phyloP scores from a whole-genome alignment of 78 protist species.

The Dictyostelium intermedium region DNA sequence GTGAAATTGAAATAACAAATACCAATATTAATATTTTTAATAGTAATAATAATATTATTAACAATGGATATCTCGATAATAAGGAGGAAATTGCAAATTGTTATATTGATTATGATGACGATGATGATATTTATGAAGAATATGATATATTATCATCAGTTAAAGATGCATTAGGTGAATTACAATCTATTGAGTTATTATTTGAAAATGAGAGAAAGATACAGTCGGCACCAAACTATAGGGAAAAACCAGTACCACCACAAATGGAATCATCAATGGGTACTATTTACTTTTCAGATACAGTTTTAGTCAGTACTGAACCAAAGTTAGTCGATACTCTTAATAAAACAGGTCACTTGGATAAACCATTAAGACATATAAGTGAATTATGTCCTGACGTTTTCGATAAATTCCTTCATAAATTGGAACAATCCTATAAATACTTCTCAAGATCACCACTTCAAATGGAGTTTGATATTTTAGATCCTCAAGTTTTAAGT shows the following conservation, averaged over 20 bases:
- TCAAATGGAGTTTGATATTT: slow-evolving; percentile 66
- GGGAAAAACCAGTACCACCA: neutral
- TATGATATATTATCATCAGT: neutral
- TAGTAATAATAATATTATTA: neutral
- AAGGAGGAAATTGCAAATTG: too few species aligned
- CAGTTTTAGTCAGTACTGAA: neutral
- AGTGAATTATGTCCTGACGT: slow-evolving; percentile 29
- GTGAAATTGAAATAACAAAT: neutral
- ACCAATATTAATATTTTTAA: neutral
- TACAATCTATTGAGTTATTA: neutral
- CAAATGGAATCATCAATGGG: slow-evolving; percentile 35
- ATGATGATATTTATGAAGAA: neutral
- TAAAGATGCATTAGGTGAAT: neutral
- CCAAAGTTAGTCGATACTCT: slow-evolving; percentile 36
- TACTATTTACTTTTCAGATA: neutral
- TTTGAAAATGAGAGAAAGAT: slow-evolving; percentile 35
- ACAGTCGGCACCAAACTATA: neutral
- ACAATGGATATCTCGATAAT: neutral
- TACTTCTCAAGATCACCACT: slow-evolving; percentile 52
- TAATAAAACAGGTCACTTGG: slow-evolving; percentile 53
- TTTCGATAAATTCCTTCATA: slow-evolving; percentile 34
- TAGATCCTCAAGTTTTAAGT: slow-evolving; percentile 39
- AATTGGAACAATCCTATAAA: slow-evolving; percentile 37
- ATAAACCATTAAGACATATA: slow-evolving; percentile 34
- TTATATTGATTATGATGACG: neutral